Evolutionary conservation across 208 protist genomes (phyloP).

Genomic region (Entamoeba invadens): DNA sequence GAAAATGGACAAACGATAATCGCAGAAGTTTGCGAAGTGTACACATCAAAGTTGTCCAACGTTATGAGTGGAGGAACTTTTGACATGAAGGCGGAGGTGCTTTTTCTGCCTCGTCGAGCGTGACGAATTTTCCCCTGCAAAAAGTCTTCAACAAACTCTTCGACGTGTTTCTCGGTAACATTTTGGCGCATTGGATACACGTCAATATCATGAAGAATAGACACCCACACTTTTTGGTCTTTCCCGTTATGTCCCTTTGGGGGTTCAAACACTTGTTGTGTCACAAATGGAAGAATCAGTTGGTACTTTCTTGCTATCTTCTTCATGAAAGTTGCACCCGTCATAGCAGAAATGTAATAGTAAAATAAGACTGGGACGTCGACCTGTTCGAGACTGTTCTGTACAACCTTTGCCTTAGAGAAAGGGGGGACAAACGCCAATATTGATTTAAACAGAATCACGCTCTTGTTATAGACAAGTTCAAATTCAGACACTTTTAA

Average conservation of each 20-base stretch:
- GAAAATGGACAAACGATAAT: neutral
- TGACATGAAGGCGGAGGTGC: neutral
- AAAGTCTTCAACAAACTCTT: neutral
- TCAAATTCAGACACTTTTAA: neutral
- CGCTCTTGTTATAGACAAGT: neutral
- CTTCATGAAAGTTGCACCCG: neutral
- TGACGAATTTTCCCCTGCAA: neutral
- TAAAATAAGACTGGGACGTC: neutral
- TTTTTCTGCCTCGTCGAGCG: neutral
- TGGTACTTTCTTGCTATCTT: neutral
- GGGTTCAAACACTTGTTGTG: neutral
- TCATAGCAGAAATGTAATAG: neutral
- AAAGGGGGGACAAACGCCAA: neutral
- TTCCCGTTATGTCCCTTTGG: neutral
- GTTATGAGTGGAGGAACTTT: neutral
- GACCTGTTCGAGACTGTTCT: neutral
- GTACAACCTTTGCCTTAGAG: neutral
- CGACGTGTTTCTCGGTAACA: neutral
- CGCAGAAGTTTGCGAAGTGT: neutral
- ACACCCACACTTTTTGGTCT: neutral
- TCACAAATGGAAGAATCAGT: neutral
- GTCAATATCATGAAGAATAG: neutral
- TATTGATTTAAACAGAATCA: neutral
- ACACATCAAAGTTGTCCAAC: neutral
- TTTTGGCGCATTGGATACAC: neutral